Evolutionary conservation across 1,139 yeast genomes (phyloP), one percentile per base, ranked within the genome.

Genomic region (Arxiozyma telluris): DNA sequence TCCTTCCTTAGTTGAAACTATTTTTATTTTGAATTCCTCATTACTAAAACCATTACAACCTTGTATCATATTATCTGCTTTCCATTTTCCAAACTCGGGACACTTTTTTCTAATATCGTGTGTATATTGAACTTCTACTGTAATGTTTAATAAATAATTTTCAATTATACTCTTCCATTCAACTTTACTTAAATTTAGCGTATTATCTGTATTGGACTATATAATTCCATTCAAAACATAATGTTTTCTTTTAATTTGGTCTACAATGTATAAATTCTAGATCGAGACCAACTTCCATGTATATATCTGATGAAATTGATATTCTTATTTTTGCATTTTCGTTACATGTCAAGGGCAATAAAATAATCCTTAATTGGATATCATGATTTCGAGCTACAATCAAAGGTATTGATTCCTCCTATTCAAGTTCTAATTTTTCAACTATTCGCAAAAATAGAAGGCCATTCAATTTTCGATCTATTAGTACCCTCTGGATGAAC

Each of bases 101-200:
- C 82, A 77, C 34, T 71, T 67, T 54, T 71, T 70, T 60, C 79
- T 79, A 64, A 80, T 82, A 61, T 83, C 86, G 45, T 71, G 69
- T 34, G 86, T 73, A 60, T 87, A 82, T 63, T 83, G 87, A 15
- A 84, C 83, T 63, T 83, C 88, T 51, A 84, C 84, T 2, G 81
- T 87, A 42, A 83, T 72, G 64, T 81, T 82, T 46, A 83, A 67
- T 50, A 82, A 64, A 63, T 78, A 83, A 67, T 82, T 83, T 59
- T 83, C 89, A 57, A 83, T 80, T 30, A 83, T 76, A 63, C 82
- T 81, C 60, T 88, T 71, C 87, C 88, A 83, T 65, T 83, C 86
- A 27, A 44, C 27, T 30, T 23, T 44, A 15, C 17, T 25, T n/a
- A 44, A 17, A 17, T 44, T 23, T 70, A 68, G 64, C 42, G 63